phyloP scores from a whole-genome alignment of 768 basidiomycete species.

The Sporobolomyces phaffii region DNA sequence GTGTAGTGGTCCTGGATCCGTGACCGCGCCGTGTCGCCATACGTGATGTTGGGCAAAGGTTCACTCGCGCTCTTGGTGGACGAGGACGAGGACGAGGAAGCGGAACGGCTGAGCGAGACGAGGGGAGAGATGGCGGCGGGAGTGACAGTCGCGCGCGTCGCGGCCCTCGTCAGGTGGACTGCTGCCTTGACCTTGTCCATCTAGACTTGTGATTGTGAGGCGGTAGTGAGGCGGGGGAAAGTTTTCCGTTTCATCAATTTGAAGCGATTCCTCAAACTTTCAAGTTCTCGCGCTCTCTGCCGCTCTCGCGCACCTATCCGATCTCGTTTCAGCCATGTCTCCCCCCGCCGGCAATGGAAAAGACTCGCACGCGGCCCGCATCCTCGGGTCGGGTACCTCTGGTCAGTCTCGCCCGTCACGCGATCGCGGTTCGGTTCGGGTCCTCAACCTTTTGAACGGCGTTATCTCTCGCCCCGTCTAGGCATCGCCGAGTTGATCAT shows the following conservation, averaged over 20 bases:
- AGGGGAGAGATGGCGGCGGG: background rate
- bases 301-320: background rate
- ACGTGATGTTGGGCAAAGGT: background rate
- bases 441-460: too few relatives aligned
- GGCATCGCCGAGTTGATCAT: conserved; percentile 88
- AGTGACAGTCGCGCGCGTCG: background rate
- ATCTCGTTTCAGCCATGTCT: conserved; percentile 50
- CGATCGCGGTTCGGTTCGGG: too few relatives aligned
- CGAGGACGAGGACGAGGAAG: background rate
- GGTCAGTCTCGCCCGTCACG: conserved; percentile 53
- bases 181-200: conserved; percentile 17
- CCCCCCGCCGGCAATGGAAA: conserved; percentile 54
- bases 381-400: conserved; percentile 86
- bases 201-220: background rate
- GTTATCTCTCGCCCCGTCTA: conserved; percentile 44
- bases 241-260: too few relatives aligned
- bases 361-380: conserved; percentile 82
- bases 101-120: background rate
- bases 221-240: background rate
- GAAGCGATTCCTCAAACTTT: too few relatives aligned
- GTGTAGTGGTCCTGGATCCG: conserved; percentile 64
- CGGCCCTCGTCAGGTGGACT: conserved; percentile 2
- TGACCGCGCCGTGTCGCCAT: conserved; percentile 22
- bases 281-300: background rate
- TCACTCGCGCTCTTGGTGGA: background rate